A percentile compares a stretch with the other conserved stretches of the same genome.
These are phyloP conservation scores for Penicillium crystallinum DNA, from an alignment of 495 filamentous ascomycete genomes.

Conservation along the genomic window DNA sequence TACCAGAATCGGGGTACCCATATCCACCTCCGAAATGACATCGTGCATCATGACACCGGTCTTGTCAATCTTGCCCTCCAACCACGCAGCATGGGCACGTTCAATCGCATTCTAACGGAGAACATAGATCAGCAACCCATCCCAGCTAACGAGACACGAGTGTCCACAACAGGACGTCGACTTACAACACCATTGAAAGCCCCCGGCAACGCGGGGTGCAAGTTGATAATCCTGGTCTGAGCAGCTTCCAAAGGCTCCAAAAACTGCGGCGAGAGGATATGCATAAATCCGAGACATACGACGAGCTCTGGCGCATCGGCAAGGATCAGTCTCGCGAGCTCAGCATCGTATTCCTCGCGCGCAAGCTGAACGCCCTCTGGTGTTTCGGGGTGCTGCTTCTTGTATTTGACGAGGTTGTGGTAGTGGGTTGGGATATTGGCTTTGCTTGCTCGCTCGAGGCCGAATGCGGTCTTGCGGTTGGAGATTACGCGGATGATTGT, in stretches of 20 bases:
- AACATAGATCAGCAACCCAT: slow-evolving; percentile 2
- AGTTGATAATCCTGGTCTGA: slow-evolving; percentile 70
- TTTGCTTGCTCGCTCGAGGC: slow-evolving; percentile 63
- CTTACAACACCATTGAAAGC: slow-evolving; percentile 68
- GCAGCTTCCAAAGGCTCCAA: slow-evolving; percentile 59
- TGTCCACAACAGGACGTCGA: slow-evolving; percentile 2
- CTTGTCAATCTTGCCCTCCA: slow-evolving; percentile 63
- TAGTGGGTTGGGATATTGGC: slow-evolving; percentile 75
- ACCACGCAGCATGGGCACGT: slow-evolving; percentile 69
- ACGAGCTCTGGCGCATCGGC: slow-evolving; percentile 65
- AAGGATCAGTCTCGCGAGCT: slow-evolving; percentile 67
- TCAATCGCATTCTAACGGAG: slow-evolving; percentile 58
- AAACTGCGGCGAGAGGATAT: slow-evolving; percentile 57
- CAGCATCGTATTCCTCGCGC: slow-evolving; percentile 70
- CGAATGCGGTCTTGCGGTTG: slow-evolving; percentile 76
- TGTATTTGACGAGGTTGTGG: slow-evolving; percentile 75
- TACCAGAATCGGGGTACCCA: slow-evolving; percentile 68
- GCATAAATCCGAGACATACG: slow-evolving; percentile 51
- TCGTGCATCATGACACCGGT: slow-evolving; percentile 95
- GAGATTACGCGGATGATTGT: slow-evolving; percentile 73
- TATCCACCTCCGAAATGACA: slow-evolving; percentile 80
- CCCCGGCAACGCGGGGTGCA: slow-evolving; percentile 76
- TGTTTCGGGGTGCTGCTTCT: slow-evolving; percentile 45
- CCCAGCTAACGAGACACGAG: neutral
- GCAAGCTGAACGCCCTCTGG: slow-evolving; percentile 46